phyloP scores from a whole-genome alignment of 2,329 filamentous ascomycete species.

The Pseudocercospora fijiensis region DNA sequence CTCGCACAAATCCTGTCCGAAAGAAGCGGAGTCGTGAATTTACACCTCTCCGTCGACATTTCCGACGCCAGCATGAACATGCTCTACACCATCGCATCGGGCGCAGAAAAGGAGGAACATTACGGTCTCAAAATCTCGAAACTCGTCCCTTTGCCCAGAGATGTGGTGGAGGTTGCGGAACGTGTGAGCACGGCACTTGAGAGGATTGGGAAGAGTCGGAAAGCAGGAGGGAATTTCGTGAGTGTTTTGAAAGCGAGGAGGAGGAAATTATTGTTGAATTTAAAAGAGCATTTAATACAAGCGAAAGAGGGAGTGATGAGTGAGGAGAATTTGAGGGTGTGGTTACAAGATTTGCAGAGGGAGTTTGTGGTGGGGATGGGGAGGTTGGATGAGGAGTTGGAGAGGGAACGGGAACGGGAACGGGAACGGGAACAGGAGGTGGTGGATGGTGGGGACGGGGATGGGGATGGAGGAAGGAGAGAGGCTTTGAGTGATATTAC shows the following conservation, averaged over 20 bases:
- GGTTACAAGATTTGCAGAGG: conserved; percentile 66
- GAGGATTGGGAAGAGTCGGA: conserved; percentile 55
- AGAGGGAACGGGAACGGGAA: not conserved
- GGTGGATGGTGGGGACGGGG: accelerated
- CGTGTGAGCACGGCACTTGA: conserved; percentile 63
- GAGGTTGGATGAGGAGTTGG: conserved; percentile 32
- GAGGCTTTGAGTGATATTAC: not conserved
- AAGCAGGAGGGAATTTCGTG: conserved; percentile 56
- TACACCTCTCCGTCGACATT: conserved; percentile 71
- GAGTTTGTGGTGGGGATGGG: conserved; percentile 75
- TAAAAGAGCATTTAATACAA: conserved; percentile 71
- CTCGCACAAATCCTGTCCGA: conserved; percentile 73
- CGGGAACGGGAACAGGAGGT: not conserved
- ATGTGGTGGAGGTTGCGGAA: conserved; percentile 67
- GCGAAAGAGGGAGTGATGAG: conserved; percentile 65
- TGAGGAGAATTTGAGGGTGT: conserved; percentile 60
- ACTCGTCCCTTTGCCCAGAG: conserved; percentile 67
- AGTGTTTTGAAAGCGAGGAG: conserved; percentile 61
- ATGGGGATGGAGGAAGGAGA: not conserved
- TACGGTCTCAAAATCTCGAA: conserved; percentile 84
- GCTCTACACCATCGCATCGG: conserved; percentile 79
- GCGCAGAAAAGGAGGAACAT: conserved; percentile 66
- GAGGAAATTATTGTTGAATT: conserved; percentile 69
- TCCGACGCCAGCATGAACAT: conserved; percentile 70
- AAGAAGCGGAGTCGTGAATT: conserved; percentile 74